A percentile compares a stretch with the other conserved stretches of the same genome.
Conservation (phyloP, 2,329 filamentous ascomycete species). For the Xylaria sp. region DNA sequence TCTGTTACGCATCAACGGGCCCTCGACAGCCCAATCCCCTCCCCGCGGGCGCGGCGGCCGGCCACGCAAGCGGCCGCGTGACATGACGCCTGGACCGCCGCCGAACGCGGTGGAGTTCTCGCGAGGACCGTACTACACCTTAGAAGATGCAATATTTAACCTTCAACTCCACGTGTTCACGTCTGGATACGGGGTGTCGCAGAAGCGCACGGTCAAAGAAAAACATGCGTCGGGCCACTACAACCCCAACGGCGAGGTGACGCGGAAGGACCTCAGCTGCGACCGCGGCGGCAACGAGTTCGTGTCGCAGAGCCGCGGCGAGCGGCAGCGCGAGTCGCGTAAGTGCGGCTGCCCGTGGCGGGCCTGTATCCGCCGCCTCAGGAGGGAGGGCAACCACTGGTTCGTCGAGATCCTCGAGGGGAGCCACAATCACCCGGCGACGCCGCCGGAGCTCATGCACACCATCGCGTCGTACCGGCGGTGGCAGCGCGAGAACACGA, state of each 20-base stretch:
- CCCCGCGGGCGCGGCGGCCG: no score
- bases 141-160: conserved; percentile 36
- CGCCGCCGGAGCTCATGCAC: conserved; percentile 34
- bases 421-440: conserved; percentile 34
- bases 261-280: conserved; percentile 36
- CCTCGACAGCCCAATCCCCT: neutral
- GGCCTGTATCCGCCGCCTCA: conserved; percentile 32
- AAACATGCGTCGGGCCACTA: conserved; percentile 37
- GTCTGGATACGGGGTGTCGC: conserved; percentile 37
- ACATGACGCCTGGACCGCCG: neutral
- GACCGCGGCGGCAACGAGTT: conserved; percentile 36
- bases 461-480: conserved; percentile 36
- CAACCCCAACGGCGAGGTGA: conserved; percentile 33
- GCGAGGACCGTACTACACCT: conserved; percentile 32
- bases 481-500: conserved; percentile 37
- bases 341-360: conserved; percentile 36
- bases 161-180: conserved; percentile 36
- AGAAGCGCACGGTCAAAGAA: conserved; percentile 37
- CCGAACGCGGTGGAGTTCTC: conserved; percentile 25
- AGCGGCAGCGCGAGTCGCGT: conserved; percentile 33
- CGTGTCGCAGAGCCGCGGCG: conserved; percentile 35
- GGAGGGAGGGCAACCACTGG: conserved; percentile 35
- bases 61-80: neutral
- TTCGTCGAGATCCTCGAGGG: conserved; percentile 35
- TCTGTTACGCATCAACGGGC: conserved; percentile 4